These are phyloP conservation scores for Xylaria telfairii DNA, from an alignment of 495 filamentous ascomycete species.

Conservation along the genomic window DNA sequence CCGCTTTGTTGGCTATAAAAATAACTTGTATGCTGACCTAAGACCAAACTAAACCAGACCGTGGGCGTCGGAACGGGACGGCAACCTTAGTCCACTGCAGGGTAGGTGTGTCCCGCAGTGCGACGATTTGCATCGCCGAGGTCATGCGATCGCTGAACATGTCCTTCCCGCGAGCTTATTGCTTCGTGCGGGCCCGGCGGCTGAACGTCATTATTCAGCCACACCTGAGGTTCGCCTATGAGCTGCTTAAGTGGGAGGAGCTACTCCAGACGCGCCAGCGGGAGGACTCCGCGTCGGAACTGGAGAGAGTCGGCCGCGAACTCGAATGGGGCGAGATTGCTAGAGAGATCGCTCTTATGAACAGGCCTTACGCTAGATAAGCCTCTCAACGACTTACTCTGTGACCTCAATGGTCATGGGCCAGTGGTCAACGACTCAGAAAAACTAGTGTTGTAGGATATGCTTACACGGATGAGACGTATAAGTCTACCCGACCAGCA, in stretches of 20 bases:
- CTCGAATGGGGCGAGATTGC: slow-evolving; percentile 90
- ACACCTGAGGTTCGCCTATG: slow-evolving; percentile 66
- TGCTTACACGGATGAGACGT: not conserved
- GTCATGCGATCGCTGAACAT: slow-evolving; percentile 83
- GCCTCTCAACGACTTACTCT: not conserved
- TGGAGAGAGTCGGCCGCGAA: slow-evolving; percentile 63
- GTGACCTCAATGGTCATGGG: not conserved
- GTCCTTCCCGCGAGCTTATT: slow-evolving; percentile 93
- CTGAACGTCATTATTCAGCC: slow-evolving; percentile 73
- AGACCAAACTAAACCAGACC: slow-evolving; percentile 56
- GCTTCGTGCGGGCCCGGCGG: slow-evolving; percentile 89
- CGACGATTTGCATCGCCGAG: slow-evolving; percentile 97
- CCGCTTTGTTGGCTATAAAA: not conserved
- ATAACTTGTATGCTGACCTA: slow-evolving; percentile 14
- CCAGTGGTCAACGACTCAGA: not conserved
- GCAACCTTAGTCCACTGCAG: slow-evolving; percentile 97
- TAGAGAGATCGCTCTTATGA: slow-evolving; percentile 92
- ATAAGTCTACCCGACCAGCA: not conserved
- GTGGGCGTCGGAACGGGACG: slow-evolving; percentile 72
- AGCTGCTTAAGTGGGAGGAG: slow-evolving; percentile 96
- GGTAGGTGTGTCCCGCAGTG: slow-evolving; percentile 91
- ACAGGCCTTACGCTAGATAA: slow-evolving; percentile 77
- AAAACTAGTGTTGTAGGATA: slow-evolving; percentile 1
- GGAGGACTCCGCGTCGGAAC: slow-evolving; percentile 28
- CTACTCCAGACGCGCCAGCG: slow-evolving; percentile 52